Percentiles rank a stretch among this genome's conserved stretches.
Conservation (phyloP, 208 protist genomes). For the Crithidia fasciculata region DNA sequence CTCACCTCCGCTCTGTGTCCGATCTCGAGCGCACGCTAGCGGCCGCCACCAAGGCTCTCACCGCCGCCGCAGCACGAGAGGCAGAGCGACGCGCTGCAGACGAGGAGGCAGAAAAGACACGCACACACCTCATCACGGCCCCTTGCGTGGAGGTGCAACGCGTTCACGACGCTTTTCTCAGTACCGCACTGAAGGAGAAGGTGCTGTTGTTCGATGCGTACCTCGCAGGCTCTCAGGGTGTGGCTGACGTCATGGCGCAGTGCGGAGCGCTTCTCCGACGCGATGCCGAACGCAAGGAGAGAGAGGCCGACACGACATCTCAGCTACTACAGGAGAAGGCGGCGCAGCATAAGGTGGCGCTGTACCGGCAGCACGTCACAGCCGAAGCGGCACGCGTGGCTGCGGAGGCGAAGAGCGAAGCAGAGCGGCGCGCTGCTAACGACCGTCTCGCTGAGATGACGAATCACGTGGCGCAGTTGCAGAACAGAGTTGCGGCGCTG, state of each 20-base stretch:
- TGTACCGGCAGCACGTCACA: conserved; percentile 10
- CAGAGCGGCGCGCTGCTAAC: neutral
- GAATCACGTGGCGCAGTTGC: neutral
- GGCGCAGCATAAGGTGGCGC: conserved; percentile 4
- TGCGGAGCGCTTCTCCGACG: neutral
- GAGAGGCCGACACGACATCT: neutral
- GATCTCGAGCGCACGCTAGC: conserved; percentile 11
- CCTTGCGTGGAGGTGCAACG: neutral
- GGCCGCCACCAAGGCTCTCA: conserved; percentile 8
- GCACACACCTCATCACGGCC: neutral
- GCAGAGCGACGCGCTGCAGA: conserved; percentile 4
- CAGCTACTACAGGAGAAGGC: neutral
- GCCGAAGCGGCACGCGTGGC: neutral
- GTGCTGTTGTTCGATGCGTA: conserved; percentile 11
- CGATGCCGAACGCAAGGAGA: neutral
- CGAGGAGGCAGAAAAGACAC: conserved; percentile 5
- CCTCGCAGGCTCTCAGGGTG: neutral
- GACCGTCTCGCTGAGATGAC: neutral
- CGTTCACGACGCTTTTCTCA: neutral
- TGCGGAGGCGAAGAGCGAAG: neutral
- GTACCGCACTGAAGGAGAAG: conserved; percentile 4
- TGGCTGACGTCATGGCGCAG: neutral
- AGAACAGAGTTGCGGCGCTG: neutral
- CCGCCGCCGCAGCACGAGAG: conserved; percentile 4
- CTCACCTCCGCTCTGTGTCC: neutral